Percentiles rank a stretch among this genome's conserved stretches.
These are phyloP conservation scores for Larix kaempferi DNA, from an alignment of 75 land plant genomes.

Conservation along the genomic window DNA sequence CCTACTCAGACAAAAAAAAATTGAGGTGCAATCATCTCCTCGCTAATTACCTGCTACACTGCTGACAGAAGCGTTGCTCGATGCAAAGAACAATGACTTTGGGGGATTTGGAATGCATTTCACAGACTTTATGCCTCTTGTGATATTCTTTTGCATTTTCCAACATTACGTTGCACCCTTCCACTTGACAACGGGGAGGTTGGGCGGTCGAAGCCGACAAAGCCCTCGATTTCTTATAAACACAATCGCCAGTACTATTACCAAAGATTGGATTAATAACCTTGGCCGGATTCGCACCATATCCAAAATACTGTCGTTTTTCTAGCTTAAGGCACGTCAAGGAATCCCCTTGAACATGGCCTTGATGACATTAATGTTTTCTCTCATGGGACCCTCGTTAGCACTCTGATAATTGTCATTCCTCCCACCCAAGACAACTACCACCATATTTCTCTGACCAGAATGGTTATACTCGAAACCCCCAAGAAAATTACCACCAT, in stretches of 20 bases:
- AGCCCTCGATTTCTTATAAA: neutral
- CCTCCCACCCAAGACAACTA: neutral
- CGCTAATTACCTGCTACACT: too few relatives aligned
- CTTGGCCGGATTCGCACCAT: neutral
- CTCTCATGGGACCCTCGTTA: neutral
- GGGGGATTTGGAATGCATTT: slow-evolving; percentile 53
- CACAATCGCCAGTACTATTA: neutral
- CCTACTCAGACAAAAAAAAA: neutral
- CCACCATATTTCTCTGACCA: neutral
- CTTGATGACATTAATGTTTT: neutral
- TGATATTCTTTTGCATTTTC: slow-evolving; percentile 49
- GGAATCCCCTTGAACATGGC: slow-evolving; percentile 5
- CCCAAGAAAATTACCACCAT: neutral
- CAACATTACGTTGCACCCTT: slow-evolving; percentile 44
- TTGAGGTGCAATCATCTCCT: neutral
- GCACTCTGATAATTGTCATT: neutral
- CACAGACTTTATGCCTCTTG: slow-evolving; percentile 59
- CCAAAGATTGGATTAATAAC: neutral
- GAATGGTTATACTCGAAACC: neutral
- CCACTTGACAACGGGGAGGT: slow-evolving; percentile 54
- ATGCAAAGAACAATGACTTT: slow-evolving; percentile 30
- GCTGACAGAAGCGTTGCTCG: too few relatives aligned
- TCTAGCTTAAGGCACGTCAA: slow-evolving; percentile 4
- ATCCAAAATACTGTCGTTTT: neutral
- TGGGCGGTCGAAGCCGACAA: slow-evolving; percentile 9